Base-by-base conservation (phyloP, 2,329 filamentous ascomycete genomes). In the Clarireedia homoeocarpa region DNA sequence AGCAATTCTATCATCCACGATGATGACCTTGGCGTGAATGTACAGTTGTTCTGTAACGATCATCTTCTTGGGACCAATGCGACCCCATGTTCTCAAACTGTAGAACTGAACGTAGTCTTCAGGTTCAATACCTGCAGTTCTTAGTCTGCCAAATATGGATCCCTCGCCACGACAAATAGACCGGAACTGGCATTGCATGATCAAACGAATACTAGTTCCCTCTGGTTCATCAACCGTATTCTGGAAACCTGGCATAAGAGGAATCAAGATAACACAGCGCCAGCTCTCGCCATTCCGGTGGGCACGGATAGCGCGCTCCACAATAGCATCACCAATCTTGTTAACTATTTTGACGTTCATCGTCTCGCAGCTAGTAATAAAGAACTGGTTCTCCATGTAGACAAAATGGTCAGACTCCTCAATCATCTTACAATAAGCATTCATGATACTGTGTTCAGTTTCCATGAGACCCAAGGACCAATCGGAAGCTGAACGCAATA, bases 331-430 rank as follows among this genome's bases (percentile, higher is more conserved):
- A 51, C 92, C 92, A 63, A 99, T 96, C 62, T 86, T 84, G 71
- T 99, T 99, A 70, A 90, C 82, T 61, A 99, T 94, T 68, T 85
- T 89, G 12, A 87, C 89, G 52, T 88, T 88, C 64, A 96, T 84
- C 5, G 91, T 91, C 66, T 94, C 88, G 51, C 89, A 94, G 63
- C 89, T 95, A 38, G 89, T 95, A 70, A 99, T 88, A 75, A 95
- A 99, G 73, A 97, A 99, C 68, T 99, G 94, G 69, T 99, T 99
- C 71, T 99, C 94, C 62, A 97, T 96, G 72, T 99, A 97, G 51
- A 97, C 89, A 66, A 96, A 96, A 70, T 97, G 94, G 48, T 99
- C 90, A 1, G 91, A 96, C 61, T 92, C 87, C 62, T 94, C 86
- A 63, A 99, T 99, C 76, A 95, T 84, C 70, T 95, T 94, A 63